These are phyloP conservation scores for Seminavis robusta DNA, from an alignment of 108 stramenopile species.

Conservation along the genomic window DNA sequence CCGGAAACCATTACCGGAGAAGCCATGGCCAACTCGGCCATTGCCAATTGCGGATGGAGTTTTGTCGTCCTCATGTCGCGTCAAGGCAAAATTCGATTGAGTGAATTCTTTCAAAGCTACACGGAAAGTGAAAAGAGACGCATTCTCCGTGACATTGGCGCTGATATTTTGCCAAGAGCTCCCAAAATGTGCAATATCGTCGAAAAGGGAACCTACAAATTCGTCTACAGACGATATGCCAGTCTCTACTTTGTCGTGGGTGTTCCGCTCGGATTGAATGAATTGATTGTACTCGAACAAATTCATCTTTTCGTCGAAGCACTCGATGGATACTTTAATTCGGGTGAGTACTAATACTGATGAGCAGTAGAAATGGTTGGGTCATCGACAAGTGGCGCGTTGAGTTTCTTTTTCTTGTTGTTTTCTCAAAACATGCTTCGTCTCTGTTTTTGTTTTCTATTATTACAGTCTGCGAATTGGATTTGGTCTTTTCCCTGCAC, in stretches of 20 bases:
- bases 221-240: constrained; percentile 85
- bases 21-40: constrained; percentile 12
- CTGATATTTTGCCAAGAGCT: constrained; percentile 89
- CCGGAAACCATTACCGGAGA: constrained; percentile 13
- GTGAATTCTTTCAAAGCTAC: constrained; percentile 85
- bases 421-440: not conserved
- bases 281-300: constrained; percentile 89
- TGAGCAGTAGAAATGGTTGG: not conserved
- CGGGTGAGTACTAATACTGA: constrained; percentile 46
- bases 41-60: constrained; percentile 65
- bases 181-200: constrained; percentile 99
- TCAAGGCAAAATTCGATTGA: constrained; percentile 83
- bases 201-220: constrained; percentile 94
- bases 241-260: constrained; percentile 87
- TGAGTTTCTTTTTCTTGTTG: not conserved
- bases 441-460: not conserved
- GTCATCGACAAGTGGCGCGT: not conserved
- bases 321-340: constrained; percentile 93
- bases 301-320: constrained; percentile 99
- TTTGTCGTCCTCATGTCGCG: constrained; percentile 86
- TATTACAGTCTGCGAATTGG: constrained; percentile 88
- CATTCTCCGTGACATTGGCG: constrained; percentile 90
- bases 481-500: constrained; percentile 97
- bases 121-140: constrained; percentile 87
- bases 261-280: constrained; percentile 77